Evolutionary conservation across 2,329 filamentous ascomycete species (phyloP).

Genomic region (Talaromyces sp.): DNA sequence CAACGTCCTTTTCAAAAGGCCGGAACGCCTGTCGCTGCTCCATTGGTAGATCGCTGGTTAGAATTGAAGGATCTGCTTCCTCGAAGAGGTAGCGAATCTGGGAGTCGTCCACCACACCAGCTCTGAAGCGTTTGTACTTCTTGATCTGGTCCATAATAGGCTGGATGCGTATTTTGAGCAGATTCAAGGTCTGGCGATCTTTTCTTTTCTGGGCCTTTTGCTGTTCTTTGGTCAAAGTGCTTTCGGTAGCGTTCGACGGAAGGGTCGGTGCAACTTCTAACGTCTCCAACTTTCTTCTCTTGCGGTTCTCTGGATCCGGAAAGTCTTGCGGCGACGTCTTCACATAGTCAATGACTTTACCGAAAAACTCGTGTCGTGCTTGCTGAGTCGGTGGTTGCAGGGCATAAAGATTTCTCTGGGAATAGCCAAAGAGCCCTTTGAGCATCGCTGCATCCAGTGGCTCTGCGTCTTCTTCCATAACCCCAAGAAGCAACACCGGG

Average conservation of each 20-base stretch:
- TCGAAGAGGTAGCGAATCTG: slow-evolving; percentile 78
- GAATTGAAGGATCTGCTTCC: slow-evolving; percentile 68
- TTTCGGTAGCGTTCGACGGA: slow-evolving; percentile 54
- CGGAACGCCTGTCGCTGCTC: slow-evolving; percentile 58
- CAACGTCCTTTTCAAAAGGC: slow-evolving; percentile 74
- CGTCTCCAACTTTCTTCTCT: slow-evolving; percentile 75
- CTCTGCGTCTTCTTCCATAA: slow-evolving; percentile 65
- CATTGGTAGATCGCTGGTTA: slow-evolving; percentile 56
- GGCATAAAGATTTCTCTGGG: slow-evolving; percentile 68
- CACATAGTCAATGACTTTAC: slow-evolving; percentile 68
- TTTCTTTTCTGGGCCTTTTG: slow-evolving; percentile 73
- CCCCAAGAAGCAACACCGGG: slow-evolving; percentile 81
- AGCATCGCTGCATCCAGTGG: slow-evolving; percentile 62
- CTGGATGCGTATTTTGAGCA: slow-evolving; percentile 82
- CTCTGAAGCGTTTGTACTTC: slow-evolving; percentile 84
- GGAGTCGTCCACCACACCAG: slow-evolving; percentile 68
- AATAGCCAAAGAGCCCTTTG: slow-evolving; percentile 79
- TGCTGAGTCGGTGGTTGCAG: slow-evolving; percentile 61
- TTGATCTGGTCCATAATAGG: slow-evolving; percentile 98
- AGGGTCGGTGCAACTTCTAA: slow-evolving; percentile 71
- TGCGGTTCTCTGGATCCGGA: slow-evolving; percentile 78
- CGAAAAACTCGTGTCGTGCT: slow-evolving; percentile 74
- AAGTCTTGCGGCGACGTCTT: slow-evolving; percentile 78
- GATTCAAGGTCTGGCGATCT: slow-evolving; percentile 79
- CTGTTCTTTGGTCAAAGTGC: slow-evolving; percentile 70